Percentiles rank a stretch among this genome's conserved stretches.
These are phyloP conservation scores for Zygosaccharomyces sapae DNA, from an alignment of 1,139 yeast species.

Conservation along the genomic window DNA sequence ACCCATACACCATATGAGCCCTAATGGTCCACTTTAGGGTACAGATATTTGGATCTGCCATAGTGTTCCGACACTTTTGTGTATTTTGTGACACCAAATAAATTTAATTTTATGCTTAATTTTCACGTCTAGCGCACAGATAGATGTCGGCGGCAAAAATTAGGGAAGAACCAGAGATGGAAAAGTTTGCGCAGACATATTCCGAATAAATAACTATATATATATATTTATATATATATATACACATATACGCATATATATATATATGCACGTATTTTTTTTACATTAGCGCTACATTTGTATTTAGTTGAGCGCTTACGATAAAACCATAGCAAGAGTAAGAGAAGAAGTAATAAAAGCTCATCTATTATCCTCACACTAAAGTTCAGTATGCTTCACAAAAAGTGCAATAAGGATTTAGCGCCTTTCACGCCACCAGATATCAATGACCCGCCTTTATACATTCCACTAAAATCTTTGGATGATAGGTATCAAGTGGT, in stretches of 20 bases:
- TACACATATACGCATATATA: too few species aligned
- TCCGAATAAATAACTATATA: background rate
- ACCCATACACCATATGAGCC: background rate
- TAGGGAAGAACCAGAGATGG: background rate
- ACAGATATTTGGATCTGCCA: background rate
- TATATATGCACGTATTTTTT: too few species aligned
- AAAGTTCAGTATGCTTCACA: slow-evolving; percentile 10
- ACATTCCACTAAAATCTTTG: slow-evolving; percentile 44
- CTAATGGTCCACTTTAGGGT: background rate
- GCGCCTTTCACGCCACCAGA: slow-evolving; percentile 35
- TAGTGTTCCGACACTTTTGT: background rate
- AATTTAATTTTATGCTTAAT: background rate
- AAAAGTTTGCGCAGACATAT: background rate
- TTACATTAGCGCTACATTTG: background rate
- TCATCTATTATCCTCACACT: background rate
- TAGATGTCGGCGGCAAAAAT: slow-evolving; percentile 6
- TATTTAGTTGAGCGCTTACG: background rate
- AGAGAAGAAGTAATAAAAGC: background rate
- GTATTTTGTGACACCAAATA: slow-evolving; percentile 1
- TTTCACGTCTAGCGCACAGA: background rate
- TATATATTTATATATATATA: background rate
- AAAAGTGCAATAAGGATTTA: slow-evolving; percentile 10
- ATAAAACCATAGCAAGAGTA: background rate
- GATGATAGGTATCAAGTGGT: slow-evolving; percentile 48
- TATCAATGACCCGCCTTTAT: slow-evolving; percentile 38